Evolutionary conservation across 2,329 filamentous ascomycete species (phyloP), one percentile per base, ranked within the genome.

Genomic region (Immersiporthe knoxdaviesiana): DNA sequence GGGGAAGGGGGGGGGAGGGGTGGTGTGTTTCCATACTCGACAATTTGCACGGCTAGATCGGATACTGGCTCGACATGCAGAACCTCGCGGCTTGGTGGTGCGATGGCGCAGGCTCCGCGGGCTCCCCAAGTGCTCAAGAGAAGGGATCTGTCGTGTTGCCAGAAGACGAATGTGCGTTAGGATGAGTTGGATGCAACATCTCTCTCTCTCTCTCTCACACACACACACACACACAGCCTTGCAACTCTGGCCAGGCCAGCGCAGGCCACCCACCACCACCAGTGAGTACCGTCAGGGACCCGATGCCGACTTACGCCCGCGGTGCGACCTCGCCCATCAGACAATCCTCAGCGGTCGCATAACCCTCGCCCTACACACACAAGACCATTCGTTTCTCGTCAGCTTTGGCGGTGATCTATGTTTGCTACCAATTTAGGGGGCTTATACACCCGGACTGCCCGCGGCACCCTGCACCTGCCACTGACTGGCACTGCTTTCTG

Each of bases 1-100:
- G 37, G 30, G 24, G 32, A 84, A 32, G 59, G 39, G 12, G 24
- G n/a, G 35, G 41, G 41, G 21, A 44, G 37, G 64, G 52, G 27
- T 56, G 39, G n/a, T 10, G 21, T 47, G 24, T 21, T 16, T 65
- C 35, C 87, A 77, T 84, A 91, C 89, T 91, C 90, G 61, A 90
- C 79, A 65, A 90, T 83, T 69, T 77, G 75, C 75, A 84, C 79
- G 66, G 70, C 71, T 62, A 78, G 79, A 68, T 77, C 76, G 72
- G 77, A 73, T 70, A 76, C 75, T 74, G 69, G 67, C 60, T 62
- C 63, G 61, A 69, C 60, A 37, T 61, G 61, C 52, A 71, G 39
- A 37, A 71, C 27, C 59, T 73, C 70, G 72, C 75, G 66, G 68
- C 76, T 77, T 14, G 75, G 73, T 63, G 79, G 79, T 65, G 80